These are phyloP conservation scores for Gossypium mustelinum DNA, from an alignment of 345 rosid genomes.

Conservation along the genomic window DNA sequence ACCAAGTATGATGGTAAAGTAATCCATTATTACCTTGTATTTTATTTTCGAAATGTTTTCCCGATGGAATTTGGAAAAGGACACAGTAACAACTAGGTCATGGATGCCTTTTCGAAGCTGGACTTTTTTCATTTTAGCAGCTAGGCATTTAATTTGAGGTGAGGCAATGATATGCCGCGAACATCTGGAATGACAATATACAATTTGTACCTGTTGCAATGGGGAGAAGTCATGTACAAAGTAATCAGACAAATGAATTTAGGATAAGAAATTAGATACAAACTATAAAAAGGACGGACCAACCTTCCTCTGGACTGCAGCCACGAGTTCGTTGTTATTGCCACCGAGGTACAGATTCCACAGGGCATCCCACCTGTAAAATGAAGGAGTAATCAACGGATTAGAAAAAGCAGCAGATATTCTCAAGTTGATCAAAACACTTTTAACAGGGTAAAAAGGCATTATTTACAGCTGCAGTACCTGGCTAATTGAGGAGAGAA, in stretches of 20 bases:
- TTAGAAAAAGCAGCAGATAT: constrained; percentile 21
- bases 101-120: neutral
- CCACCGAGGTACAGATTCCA: constrained; percentile 14
- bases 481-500: constrained; percentile 13
- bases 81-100: neutral
- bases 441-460: constrained; percentile 1
- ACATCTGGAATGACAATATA: no score
- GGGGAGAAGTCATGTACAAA: no score
- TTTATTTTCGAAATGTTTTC: neutral
- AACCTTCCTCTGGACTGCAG: constrained; percentile 25
- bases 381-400: constrained; percentile 19
- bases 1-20: no score
- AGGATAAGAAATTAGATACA: neutral
- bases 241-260: no score
- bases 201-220: no score
- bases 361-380: constrained; percentile 34
- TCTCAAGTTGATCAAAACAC: neutral
- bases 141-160: no score
- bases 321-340: constrained; percentile 23
- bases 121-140: no score
- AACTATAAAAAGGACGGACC: constrained; percentile 9
- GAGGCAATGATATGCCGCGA: no score
- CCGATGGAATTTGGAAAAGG: neutral
- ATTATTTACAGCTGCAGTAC: constrained; percentile 18
- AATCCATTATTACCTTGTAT: no score